These are phyloP conservation scores for Scedosporium aurantiacum DNA, from an alignment of 2,329 filamentous ascomycete genomes.

Conservation along the genomic window DNA sequence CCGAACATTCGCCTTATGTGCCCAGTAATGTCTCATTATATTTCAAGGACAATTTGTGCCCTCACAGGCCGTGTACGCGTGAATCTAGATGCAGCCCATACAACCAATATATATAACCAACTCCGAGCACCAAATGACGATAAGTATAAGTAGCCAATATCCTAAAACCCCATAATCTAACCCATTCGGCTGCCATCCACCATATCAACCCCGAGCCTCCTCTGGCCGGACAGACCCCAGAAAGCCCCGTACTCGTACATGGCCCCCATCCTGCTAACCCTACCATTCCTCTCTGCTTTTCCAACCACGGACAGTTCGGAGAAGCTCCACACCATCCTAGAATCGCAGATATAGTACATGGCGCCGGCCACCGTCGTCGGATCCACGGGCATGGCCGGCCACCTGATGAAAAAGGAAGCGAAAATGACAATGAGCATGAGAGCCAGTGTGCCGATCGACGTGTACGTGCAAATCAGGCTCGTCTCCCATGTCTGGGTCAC, in stretches of 20 bases:
- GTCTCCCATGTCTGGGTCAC: constrained; percentile 26
- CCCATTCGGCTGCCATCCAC: background rate
- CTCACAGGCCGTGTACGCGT: background rate
- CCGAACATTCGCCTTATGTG: background rate
- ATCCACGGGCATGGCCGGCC: constrained; percentile 34
- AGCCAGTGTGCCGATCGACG: constrained; percentile 23
- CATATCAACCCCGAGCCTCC: constrained; percentile 1
- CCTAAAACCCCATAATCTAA: background rate
- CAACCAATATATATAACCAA: background rate
- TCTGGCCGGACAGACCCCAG: background rate
- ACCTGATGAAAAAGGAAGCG: constrained; percentile 28
- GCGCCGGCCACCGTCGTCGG: constrained; percentile 34
- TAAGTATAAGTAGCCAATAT: too few species aligned
- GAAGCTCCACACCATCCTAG: background rate
- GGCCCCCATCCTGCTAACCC: background rate
- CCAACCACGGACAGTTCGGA: background rate
- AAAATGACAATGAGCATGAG: constrained; percentile 31
- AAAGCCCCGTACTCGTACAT: background rate
- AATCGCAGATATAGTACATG: constrained; percentile 27
- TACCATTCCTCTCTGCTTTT: background rate
- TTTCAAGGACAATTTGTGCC: background rate
- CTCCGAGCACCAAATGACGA: background rate
- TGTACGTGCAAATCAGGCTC: constrained; percentile 28
- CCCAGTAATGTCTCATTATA: background rate
- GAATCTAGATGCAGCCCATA: background rate